A percentile compares a stretch with the other conserved stretches of the same genome.
phyloP scores from a whole-genome alignment of 495 filamentous ascomycete genomes.

The Penicillium angulare region DNA sequence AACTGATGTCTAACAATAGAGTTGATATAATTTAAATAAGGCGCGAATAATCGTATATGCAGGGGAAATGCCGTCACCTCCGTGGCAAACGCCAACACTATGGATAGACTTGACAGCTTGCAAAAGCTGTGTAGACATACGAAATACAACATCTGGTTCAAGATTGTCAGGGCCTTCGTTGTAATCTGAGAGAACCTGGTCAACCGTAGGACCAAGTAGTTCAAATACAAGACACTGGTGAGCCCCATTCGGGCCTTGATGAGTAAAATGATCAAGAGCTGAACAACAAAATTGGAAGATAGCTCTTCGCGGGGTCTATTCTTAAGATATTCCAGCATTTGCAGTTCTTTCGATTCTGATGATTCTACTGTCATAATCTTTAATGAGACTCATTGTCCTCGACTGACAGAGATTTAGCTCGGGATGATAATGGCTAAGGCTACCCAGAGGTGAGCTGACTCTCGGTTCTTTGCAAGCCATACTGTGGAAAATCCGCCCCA shows the following conservation, averaged over 20 bases:
- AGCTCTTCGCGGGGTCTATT: conserved; percentile 4
- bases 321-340: conserved; percentile 5
- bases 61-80: conserved; percentile 14
- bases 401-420: conserved; percentile 16
- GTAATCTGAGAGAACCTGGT: conserved; percentile 22
- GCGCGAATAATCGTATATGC: background rate
- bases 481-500: conserved; percentile 90
- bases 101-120: conserved; percentile 30
- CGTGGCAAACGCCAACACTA: conserved; percentile 28
- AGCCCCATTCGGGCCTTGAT: conserved; percentile 40
- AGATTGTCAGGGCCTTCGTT: conserved; percentile 15
- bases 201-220: conserved; percentile 35
- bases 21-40: conserved; percentile 5
- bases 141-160: conserved; percentile 18
- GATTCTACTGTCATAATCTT: conserved; percentile 35
- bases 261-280: conserved; percentile 38
- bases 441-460: conserved; percentile 6
- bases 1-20: conserved; percentile 16
- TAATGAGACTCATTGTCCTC: conserved; percentile 34
- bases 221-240: conserved; percentile 48
- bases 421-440: background rate
- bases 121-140: conserved; percentile 28
- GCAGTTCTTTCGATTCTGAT: conserved; percentile 14
- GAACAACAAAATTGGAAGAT: conserved; percentile 24
- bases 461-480: conserved; percentile 58